phyloP scores from a whole-genome alignment of 306 rosid genomes.

The Vicia villosa region DNA sequence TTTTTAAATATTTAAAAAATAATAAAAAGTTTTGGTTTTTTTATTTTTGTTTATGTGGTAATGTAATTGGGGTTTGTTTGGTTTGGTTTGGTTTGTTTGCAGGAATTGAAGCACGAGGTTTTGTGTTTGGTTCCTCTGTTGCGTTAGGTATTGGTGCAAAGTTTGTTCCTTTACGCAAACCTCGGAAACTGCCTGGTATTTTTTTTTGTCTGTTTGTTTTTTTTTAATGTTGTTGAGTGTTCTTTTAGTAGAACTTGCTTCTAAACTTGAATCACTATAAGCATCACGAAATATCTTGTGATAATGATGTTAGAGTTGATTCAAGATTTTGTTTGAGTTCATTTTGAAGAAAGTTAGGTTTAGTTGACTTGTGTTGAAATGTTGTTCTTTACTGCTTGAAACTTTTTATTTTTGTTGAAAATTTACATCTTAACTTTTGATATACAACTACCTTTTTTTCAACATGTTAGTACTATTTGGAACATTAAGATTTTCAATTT shows the following conservation, averaged over 20 bases:
- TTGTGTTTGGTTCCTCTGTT: conserved; percentile 92
- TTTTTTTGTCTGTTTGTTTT: not conserved
- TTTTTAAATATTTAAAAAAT: not conserved
- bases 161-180: conserved; percentile 96
- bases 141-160: conserved; percentile 95
- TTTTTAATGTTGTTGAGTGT: not conserved
- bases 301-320: not conserved
- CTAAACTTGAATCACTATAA: not conserved
- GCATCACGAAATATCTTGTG: not conserved
- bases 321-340: not conserved
- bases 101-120: conserved; percentile 98
- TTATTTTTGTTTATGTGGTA: not conserved
- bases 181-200: conserved; percentile 92
- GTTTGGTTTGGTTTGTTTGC: not conserved
- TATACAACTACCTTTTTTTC: not conserved
- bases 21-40: not conserved
- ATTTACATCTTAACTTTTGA: not conserved
- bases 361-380: not conserved
- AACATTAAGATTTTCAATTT: not conserved
- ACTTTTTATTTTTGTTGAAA: not conserved
- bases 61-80: conserved; percentile 11
- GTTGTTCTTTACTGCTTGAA: not conserved
- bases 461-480: not conserved
- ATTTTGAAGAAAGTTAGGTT: conserved; percentile 1
- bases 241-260: not conserved